phyloP scores from a whole-genome alignment of 495 filamentous ascomycete species.

The Daldinia vernicosa region DNA sequence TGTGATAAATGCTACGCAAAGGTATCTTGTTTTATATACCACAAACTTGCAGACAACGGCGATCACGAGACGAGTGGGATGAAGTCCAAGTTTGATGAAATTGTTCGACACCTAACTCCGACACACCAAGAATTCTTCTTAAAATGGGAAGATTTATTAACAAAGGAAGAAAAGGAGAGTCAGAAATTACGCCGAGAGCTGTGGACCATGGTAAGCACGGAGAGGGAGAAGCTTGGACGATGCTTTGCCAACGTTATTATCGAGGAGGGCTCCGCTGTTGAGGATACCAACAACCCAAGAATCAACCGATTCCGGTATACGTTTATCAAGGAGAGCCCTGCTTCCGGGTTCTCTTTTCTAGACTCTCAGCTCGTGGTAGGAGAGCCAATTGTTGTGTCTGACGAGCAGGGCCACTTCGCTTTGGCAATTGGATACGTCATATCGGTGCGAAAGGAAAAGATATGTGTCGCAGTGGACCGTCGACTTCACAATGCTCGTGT shows the following conservation, averaged over 20 bases:
- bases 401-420: slow-evolving; percentile 93
- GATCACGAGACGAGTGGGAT: slow-evolving; percentile 80
- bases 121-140: slow-evolving; percentile 82
- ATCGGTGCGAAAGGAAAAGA: slow-evolving; percentile 72
- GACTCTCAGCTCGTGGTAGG: slow-evolving; percentile 91
- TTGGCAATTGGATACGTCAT: slow-evolving; percentile 91
- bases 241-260: slow-evolving; percentile 73
- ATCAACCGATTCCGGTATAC: slow-evolving; percentile 92
- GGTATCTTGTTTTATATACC: slow-evolving; percentile 89
- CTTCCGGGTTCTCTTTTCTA: slow-evolving; percentile 75
- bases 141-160: slow-evolving; percentile 92
- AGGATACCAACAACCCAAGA: slow-evolving; percentile 72
- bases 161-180: slow-evolving; percentile 90
- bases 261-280: slow-evolving; percentile 74
- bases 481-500: slow-evolving; percentile 84
- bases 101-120: slow-evolving; percentile 76
- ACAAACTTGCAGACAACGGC: slow-evolving; percentile 88
- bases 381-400: slow-evolving; percentile 95
- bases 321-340: slow-evolving; percentile 71
- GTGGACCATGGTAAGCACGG: slow-evolving; percentile 91
- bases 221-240: slow-evolving; percentile 86
- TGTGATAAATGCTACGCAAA: slow-evolving; percentile 90
- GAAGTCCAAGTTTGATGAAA: slow-evolving; percentile 76
- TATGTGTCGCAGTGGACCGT: slow-evolving; percentile 89
- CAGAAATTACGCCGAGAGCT: slow-evolving; percentile 86